These are phyloP conservation scores for Cladosporium halotolerans DNA, from an alignment of 2,329 filamentous ascomycete species.

Conservation along the genomic window DNA sequence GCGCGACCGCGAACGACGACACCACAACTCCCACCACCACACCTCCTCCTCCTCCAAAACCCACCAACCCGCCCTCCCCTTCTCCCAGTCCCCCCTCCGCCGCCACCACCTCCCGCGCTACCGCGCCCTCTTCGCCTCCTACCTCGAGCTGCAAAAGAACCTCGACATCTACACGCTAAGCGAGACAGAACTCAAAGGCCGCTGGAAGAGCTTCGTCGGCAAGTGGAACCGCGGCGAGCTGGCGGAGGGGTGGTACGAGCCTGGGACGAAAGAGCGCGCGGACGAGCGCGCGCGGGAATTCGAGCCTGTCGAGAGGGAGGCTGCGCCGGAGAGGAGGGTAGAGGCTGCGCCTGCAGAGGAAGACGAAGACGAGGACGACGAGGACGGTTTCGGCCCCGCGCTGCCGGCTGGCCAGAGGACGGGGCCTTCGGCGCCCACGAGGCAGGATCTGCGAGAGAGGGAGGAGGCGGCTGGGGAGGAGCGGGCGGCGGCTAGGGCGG, in stretches of 20 bases:
- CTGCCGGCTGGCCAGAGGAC: constrained; percentile 33
- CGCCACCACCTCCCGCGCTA: constrained; percentile 64
- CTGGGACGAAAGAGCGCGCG: constrained; percentile 57
- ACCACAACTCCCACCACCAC: constrained; percentile 13
- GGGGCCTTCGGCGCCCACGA: constrained; percentile 61
- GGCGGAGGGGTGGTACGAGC: constrained; percentile 89
- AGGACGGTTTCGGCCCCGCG: constrained; percentile 54
- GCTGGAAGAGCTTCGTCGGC: constrained; percentile 88
- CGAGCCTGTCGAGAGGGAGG: not conserved
- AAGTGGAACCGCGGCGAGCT: constrained; percentile 92
- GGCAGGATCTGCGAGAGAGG: constrained; percentile 65
- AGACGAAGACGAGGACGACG: constrained; percentile 56
- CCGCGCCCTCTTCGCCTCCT: constrained; percentile 69
- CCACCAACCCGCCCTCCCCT: constrained; percentile 17
- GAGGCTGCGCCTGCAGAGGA: constrained; percentile 16
- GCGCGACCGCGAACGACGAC: constrained; percentile 14
- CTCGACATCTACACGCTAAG: constrained; percentile 62
- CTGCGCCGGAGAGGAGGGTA: not conserved
- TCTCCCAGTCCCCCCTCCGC: constrained; percentile 49
- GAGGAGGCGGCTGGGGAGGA: constrained; percentile 47
- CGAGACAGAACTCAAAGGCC: constrained; percentile 68
- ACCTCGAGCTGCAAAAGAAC: constrained; percentile 82
- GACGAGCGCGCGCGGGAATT: constrained; percentile 22
- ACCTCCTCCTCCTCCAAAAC: not conserved
- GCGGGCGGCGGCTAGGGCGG: constrained; percentile 38